These are phyloP conservation scores for Linaria vulgaris DNA, from an alignment of 257 asterid genomes.

Conservation along the genomic window DNA sequence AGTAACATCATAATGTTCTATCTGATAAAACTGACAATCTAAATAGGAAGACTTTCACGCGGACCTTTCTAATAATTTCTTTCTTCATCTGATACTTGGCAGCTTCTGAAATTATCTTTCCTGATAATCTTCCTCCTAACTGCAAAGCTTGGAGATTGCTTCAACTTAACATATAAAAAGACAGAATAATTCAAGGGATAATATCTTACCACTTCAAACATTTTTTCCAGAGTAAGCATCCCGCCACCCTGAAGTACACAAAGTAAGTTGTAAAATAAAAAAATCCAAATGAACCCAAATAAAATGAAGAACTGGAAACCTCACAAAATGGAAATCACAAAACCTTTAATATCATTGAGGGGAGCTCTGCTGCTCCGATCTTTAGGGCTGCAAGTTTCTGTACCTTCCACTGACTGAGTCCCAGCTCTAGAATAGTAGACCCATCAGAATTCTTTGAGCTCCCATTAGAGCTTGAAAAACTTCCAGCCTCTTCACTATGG, in stretches of 20 bases:
- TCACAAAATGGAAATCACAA: constrained; percentile 19
- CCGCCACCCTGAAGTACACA: constrained; percentile 76
- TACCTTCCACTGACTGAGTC: constrained; percentile 82
- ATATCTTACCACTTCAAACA: constrained; percentile 62
- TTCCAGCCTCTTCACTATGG: constrained; percentile 53
- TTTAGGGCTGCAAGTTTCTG: constrained; percentile 72
- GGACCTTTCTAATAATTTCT: constrained; percentile 71
- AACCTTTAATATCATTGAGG: constrained; percentile 74
- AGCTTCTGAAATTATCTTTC: constrained; percentile 73
- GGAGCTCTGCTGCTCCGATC: constrained; percentile 70
- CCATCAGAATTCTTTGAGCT: constrained; percentile 40
- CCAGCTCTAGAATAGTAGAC: constrained; percentile 55
- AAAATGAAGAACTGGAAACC: constrained; percentile 16
- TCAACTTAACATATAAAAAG: constrained; percentile 26
- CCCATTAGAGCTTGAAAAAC: constrained; percentile 39
- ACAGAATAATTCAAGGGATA: constrained; percentile 22
- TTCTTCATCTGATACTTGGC: constrained; percentile 75
- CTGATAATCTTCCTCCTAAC: constrained; percentile 78
- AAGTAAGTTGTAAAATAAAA: constrained; percentile 23
- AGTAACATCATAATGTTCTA: constrained; percentile 7
- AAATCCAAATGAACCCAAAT: constrained; percentile 14
- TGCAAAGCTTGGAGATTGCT: constrained; percentile 33
- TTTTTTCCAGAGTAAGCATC: constrained; percentile 71
- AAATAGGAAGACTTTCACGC: constrained; percentile 14
- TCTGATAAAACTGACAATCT: constrained; percentile 22